phyloP scores from a whole-genome alignment of 208 protist genomes.

The Blastocrithidia nonstop region DNA sequence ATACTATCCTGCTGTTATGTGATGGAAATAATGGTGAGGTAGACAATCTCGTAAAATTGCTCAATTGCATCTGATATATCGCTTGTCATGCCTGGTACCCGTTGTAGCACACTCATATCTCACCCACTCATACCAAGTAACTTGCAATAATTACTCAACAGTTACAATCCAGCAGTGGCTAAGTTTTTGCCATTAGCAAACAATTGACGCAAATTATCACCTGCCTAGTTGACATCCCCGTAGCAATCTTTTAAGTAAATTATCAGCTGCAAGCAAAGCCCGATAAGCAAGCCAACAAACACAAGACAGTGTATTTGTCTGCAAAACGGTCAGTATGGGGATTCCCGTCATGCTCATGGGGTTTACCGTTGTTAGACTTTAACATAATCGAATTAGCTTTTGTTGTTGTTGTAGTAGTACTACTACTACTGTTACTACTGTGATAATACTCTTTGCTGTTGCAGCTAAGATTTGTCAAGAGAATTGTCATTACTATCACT shows the following conservation, averaged over 20 bases:
- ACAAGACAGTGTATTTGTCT: neutral
- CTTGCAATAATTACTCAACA: neutral
- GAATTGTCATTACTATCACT: too few species aligned
- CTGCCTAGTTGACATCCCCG: neutral
- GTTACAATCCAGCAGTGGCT: neutral
- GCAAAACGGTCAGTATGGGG: neutral
- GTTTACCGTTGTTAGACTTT: too few species aligned
- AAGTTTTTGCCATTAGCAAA: neutral
- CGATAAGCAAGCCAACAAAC: neutral
- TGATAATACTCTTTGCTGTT: too few species aligned
- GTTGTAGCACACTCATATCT: neutral
- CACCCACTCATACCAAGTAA: neutral
- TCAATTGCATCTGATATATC: neutral
- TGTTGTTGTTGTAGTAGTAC: too few species aligned
- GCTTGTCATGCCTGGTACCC: neutral
- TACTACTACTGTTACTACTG: too few species aligned
- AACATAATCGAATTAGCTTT: too few species aligned
- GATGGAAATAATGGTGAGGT: too few species aligned
- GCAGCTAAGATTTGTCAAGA: too few species aligned
- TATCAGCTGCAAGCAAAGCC: neutral
- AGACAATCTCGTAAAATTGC: neutral
- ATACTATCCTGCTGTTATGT: slow-evolving; percentile 1
- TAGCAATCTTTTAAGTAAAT: neutral
- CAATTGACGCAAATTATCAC: neutral
- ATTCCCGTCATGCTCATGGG: neutral